Evolutionary conservation across 1,139 yeast genomes (phyloP), one percentile per base, ranked within the genome.

Genomic region (Zygoascus hellenicus): DNA sequence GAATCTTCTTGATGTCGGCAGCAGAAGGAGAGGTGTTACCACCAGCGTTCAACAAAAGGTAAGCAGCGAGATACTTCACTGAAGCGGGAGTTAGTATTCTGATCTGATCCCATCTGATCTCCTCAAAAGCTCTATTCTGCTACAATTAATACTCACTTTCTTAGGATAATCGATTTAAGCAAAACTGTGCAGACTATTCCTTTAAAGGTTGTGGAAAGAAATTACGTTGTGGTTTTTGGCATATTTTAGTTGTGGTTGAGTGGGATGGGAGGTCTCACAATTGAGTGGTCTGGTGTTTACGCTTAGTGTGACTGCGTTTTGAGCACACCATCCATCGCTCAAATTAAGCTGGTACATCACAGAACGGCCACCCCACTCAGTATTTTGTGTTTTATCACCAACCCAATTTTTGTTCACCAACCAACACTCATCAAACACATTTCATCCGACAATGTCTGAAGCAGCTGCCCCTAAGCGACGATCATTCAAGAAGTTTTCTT

Each of bases 401-500:
- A 39, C 22, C 37, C 34, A 16, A 13, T 29, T 42, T 35, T 42
- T 30, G 29, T 36, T 31, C 42, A 44, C 29, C 42, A 36, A 42
- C 15, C 37, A 35, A 33, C 40, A 38, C 26, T 22, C 34, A 16
- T 28, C 29, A 9, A 14, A 29, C 40, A 36, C 17, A 42, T 43
- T 22, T 17, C 28, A 36, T 31, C 40, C 43, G 49, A 52, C 48
- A 14, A 51, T 52, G 52, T 45, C 56, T 50, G 55, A 53, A 50
- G 52, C 47, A 16, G 40, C 39, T 15, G 50, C 44, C 41, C 49
- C 45, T 19, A 49, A 47, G 47, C 51, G 79, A 86, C 83, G 84
- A 86, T 82, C 88, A 75, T 89, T 90, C 85, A 89, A 85, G 83
- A 80, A 95, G 80, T 90, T 90, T 86, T 82, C 96, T 68, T 92